phyloP scores from a whole-genome alignment of 1,284 basidiomycete species.

The Fomitopsis palustris region DNA sequence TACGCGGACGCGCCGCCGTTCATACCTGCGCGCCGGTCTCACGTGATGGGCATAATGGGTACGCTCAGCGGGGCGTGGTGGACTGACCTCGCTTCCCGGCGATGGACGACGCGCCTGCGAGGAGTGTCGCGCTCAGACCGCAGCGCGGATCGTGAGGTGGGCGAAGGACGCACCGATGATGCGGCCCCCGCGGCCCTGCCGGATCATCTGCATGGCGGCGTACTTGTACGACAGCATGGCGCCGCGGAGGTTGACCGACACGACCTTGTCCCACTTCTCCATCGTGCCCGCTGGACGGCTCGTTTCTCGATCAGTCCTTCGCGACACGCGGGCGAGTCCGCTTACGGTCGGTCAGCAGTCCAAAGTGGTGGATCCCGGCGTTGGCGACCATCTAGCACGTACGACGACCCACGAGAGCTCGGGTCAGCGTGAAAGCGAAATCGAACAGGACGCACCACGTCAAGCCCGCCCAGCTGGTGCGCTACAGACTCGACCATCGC shows the following conservation, averaged over 20 bases:
- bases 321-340: no score
- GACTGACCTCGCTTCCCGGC: conserved; percentile 6
- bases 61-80: no score
- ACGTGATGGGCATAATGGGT: no score
- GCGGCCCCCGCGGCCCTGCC: conserved; percentile 4
- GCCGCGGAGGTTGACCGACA: conserved; percentile 6
- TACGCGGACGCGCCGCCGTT: neutral
- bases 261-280: conserved; percentile 2
- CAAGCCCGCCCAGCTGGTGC: conserved; percentile 20
- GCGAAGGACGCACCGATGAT: neutral
- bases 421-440: neutral
- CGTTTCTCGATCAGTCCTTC: no score
- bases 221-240: conserved; percentile 7
- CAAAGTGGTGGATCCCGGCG: conserved; percentile 15
- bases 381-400: conserved; percentile 24
- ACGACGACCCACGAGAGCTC: neutral
- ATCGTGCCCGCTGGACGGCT: no score
- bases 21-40: neutral
- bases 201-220: conserved; percentile 8
- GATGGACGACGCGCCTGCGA: conserved; percentile 2
- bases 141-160: neutral
- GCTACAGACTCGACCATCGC: conserved; percentile 20
- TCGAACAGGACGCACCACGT: conserved; percentile 16
- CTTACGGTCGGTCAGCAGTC: neutral
- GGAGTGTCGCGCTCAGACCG: neutral